Conservation (phyloP, 1,284 basidiomycete genomes). For the Papiliotrema flavescens region DNA sequence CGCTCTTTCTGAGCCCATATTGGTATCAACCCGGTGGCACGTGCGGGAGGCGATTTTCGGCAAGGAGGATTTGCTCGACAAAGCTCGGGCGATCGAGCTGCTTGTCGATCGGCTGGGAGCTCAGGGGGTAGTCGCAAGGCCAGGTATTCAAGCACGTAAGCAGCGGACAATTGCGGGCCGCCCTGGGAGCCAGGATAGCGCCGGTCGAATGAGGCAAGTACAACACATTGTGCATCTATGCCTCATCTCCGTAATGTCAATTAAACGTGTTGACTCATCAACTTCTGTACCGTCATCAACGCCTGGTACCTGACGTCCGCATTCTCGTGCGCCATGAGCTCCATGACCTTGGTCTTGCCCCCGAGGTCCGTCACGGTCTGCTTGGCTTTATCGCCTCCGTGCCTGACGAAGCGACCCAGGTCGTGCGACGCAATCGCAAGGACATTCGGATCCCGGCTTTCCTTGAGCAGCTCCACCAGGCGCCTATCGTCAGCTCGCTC, state of each 20-base stretch:
- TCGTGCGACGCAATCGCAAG: conserved; percentile 88
- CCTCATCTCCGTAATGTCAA: not conserved
- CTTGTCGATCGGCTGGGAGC: no score
- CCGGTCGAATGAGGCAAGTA: no score
- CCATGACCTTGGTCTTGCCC: conserved; percentile 88
- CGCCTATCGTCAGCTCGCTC: conserved; percentile 52
- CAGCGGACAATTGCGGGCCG: no score
- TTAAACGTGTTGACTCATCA: conserved; percentile 43
- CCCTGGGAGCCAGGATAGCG: no score
- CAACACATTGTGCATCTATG: conserved; percentile 13
- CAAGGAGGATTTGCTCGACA: no score
- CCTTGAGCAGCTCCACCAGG: conserved; percentile 66
- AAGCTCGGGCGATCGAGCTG: no score
- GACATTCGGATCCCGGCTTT: conserved; percentile 68
- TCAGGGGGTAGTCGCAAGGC: no score
- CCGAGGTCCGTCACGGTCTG: conserved; percentile 76
- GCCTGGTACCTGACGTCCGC: conserved; percentile 89
- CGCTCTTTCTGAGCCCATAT: no score
- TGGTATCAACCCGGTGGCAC: no score
- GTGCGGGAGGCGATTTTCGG: no score
- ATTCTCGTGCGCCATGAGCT: conserved; percentile 85
- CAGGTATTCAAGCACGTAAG: no score
- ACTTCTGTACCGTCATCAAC: conserved; percentile 55
- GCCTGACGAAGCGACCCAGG: conserved; percentile 88
- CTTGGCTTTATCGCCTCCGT: conserved; percentile 77